phyloP scores from a whole-genome alignment of 306 rosid genomes.

The Cucumis sativus region Cucumber_9930_V3 NC_026659.2:15418001-15418500 shows the following conservation, averaged over 20 bases:
- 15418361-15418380: background rate
- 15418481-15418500: background rate
- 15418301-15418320: slow-evolving; percentile 10
- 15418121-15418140: slow-evolving; percentile 37
- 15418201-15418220: slow-evolving; percentile 34
- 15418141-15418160: slow-evolving; percentile 46
- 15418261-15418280: slow-evolving; percentile 18
- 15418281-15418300: slow-evolving; percentile 19
- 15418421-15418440: slow-evolving; percentile 18
- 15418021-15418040: no score
- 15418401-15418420: background rate
- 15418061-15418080: no score
- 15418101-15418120: slow-evolving; percentile 24
- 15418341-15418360: slow-evolving; percentile 33
- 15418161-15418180: slow-evolving; percentile 30
- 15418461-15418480: slow-evolving; percentile 3
- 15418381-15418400: background rate
- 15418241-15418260: slow-evolving; percentile 17
- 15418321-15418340: slow-evolving; percentile 22
- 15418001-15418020: no score
- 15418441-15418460: slow-evolving; percentile 27
- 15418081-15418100: slow-evolving; percentile 13
- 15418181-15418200: slow-evolving; percentile 36
- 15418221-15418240: slow-evolving; percentile 51
- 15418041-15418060: no score